These are phyloP conservation scores for Thraustochytrium sp. DNA, from an alignment of 352 stramenopile genomes.

Conservation along the genomic window DNA sequence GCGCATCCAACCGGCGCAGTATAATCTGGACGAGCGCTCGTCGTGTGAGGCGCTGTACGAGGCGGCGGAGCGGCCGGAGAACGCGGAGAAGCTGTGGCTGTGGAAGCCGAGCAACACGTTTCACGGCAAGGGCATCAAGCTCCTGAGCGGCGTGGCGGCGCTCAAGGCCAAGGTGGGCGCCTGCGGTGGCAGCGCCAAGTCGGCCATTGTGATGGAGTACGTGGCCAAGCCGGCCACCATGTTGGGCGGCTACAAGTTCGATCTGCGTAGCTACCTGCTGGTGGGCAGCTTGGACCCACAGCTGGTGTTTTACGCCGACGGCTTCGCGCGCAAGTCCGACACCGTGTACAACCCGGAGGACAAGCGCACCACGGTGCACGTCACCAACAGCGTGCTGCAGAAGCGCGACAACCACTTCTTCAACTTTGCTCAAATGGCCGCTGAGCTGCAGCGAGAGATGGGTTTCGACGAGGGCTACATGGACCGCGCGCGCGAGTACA, in stretches of 20 bases:
- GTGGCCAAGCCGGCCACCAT: slow-evolving; percentile 35
- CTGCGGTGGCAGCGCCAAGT: not conserved
- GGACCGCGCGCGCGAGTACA: slow-evolving; percentile 12
- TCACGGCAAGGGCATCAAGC: slow-evolving; percentile 41
- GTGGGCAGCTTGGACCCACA: slow-evolving; percentile 33
- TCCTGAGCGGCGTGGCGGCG: not conserved
- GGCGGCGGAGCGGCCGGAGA: not conserved
- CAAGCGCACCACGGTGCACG: slow-evolving; percentile 24
- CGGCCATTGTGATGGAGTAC: slow-evolving; percentile 43
- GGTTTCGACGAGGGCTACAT: not conserved
- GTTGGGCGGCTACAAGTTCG: slow-evolving; percentile 39
- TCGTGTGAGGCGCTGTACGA: slow-evolving; percentile 5
- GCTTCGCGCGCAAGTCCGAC: slow-evolving; percentile 43
- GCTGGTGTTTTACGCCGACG: slow-evolving; percentile 40
- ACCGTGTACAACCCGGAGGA: slow-evolving; percentile 12
- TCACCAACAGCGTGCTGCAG: slow-evolving; percentile 16
- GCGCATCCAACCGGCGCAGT: slow-evolving; percentile 34
- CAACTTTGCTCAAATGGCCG: slow-evolving; percentile 16
- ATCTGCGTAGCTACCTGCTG: slow-evolving; percentile 35
- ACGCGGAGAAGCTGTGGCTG: slow-evolving; percentile 37
- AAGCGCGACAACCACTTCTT: slow-evolving; percentile 44
- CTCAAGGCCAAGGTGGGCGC: not conserved
- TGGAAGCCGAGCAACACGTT: slow-evolving; percentile 45
- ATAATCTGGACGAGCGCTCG: not conserved
- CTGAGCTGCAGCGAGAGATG: slow-evolving; percentile 1